Evolutionary conservation across 2,329 filamentous ascomycete genomes (phyloP).

Genomic region (Botryotinia convoluta): DNA sequence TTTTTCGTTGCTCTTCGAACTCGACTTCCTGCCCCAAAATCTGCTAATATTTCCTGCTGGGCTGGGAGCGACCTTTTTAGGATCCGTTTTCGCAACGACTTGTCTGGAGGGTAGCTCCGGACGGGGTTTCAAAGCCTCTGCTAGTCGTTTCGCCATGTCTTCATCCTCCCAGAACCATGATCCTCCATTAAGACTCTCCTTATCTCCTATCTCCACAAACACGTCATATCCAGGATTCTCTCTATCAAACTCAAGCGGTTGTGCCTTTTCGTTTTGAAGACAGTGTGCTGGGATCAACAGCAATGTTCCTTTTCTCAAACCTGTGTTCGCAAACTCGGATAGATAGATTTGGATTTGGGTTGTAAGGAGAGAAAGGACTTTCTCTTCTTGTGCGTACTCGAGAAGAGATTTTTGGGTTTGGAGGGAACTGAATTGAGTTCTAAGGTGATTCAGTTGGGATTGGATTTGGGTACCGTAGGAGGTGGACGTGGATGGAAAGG

Average conservation of each 20-base stretch:
- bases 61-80: background rate
- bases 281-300: constrained; percentile 33
- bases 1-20: background rate
- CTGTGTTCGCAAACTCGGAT: constrained; percentile 31
- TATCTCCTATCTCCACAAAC: constrained; percentile 28
- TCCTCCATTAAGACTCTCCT: constrained; percentile 25
- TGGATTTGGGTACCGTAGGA: constrained; percentile 33
- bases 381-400: constrained; percentile 31
- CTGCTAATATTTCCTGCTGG: background rate
- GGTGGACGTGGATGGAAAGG: background rate
- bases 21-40: constrained; percentile 31
- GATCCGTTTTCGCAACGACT: constrained; percentile 11
- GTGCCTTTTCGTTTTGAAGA: constrained; percentile 28
- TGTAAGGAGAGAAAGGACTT: constrained; percentile 33
- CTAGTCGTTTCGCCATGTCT: constrained; percentile 32
- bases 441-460: constrained; percentile 30
- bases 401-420: constrained; percentile 29
- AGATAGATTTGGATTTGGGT: constrained; percentile 33
- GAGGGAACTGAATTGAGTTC: constrained; percentile 27
- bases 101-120: constrained; percentile 22
- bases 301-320: constrained; percentile 30
- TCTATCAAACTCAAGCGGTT: constrained; percentile 31
- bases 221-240: constrained; percentile 27
- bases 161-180: constrained; percentile 33
- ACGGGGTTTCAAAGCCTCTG: constrained; percentile 27